Base-by-base conservation (phyloP, 805 yeast genomes). In the Pichia insulana region DNA sequence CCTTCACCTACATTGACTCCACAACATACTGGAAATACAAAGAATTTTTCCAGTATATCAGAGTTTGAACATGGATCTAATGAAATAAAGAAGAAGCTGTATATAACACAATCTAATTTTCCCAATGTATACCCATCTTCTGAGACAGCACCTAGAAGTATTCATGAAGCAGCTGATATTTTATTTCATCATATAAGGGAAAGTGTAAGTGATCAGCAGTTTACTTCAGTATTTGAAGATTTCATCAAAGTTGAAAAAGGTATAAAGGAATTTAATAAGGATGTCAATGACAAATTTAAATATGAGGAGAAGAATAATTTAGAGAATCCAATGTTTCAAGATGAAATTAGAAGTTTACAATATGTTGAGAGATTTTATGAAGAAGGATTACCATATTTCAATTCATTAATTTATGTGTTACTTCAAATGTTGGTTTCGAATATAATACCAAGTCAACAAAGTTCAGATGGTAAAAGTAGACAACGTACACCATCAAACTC, bases 1-100 rank as follows among this genome's bases (percentile, higher is more conserved):
- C 92, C 95, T 3, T 84, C 95, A 0, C 95, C 95, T 0, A 80
- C 83, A 0, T 56, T 70, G 15, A 68, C 76, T 2, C 83, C 84
- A 1, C 64, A 49, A 32, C 62, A 57, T 34, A 59, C 65, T 0
- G 64, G 64, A 2, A 48, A 45, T 10, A 52, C 55, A n/a, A 41
- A 51, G 30, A 52, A 46, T 36, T 51, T 45, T 37, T 53, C 61
- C 3, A 54, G 53, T 31, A 50, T 54, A 4, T 51, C 59, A 3
- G 62, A 60, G 37, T 47, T 53, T 15, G 63, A 57, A n/a, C 58
- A 54, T 39, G 40, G 51, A 2, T 56, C 57, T 34, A 57, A 57
- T n/a, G 64, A 58, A 34, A 55, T 52, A 7, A 59, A 55, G 25
- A 62, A 59, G 45, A 62, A 54, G 39, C 45, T 59, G 46, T 63